A percentile compares a stretch with the other conserved stretches of the same genome.
phyloP scores from a whole-genome alignment of 1,284 basidiomycete genomes.

The Pseudozyma hubeiensis region DNA sequence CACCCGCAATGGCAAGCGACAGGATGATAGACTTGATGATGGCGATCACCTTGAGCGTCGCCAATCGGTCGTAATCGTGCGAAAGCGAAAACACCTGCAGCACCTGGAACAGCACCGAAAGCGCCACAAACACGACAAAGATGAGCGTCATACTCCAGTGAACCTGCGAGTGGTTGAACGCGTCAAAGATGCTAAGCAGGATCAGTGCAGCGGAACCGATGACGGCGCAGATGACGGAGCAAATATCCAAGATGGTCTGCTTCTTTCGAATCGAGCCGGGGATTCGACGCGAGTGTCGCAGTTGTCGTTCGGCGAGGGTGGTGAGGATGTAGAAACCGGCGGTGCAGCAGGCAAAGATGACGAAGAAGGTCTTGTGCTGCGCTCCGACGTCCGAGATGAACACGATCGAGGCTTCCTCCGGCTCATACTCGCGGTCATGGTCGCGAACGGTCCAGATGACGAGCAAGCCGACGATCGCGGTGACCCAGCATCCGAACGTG shows the following conservation, averaged over 20 bases:
- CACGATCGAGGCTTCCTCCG: slow-evolving; percentile 69
- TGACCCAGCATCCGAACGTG: slow-evolving; percentile 53
- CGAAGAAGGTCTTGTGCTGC: slow-evolving; percentile 63
- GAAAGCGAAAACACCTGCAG: slow-evolving; percentile 70
- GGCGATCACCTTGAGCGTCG: slow-evolving; percentile 70
- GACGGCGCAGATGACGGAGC: slow-evolving; percentile 70
- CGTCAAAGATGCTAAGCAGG: slow-evolving; percentile 69
- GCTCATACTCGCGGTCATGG: slow-evolving; percentile 69
- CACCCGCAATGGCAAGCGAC: slow-evolving; percentile 68
- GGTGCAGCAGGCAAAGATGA: slow-evolving; percentile 55
- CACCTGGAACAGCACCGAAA: slow-evolving; percentile 72
- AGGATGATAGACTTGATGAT: slow-evolving; percentile 71
- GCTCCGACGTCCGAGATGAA: slow-evolving; percentile 72
- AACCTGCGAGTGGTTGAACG: slow-evolving; percentile 69
- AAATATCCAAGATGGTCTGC: slow-evolving; percentile 69
- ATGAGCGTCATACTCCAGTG: slow-evolving; percentile 72
- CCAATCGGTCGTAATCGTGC: slow-evolving; percentile 70
- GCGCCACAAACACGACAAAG: slow-evolving; percentile 71
- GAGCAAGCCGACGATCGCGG: slow-evolving; percentile 64
- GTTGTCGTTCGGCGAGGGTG: slow-evolving; percentile 71
- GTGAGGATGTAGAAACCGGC: slow-evolving; percentile 68
- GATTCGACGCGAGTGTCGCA: slow-evolving; percentile 71
- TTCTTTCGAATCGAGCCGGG: slow-evolving; percentile 70
- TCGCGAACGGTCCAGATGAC: slow-evolving; percentile 68
- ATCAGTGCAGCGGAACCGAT: slow-evolving; percentile 70